Conservation (phyloP, 305 asterid genomes). For the Fraxinus floribunda region DNA sequence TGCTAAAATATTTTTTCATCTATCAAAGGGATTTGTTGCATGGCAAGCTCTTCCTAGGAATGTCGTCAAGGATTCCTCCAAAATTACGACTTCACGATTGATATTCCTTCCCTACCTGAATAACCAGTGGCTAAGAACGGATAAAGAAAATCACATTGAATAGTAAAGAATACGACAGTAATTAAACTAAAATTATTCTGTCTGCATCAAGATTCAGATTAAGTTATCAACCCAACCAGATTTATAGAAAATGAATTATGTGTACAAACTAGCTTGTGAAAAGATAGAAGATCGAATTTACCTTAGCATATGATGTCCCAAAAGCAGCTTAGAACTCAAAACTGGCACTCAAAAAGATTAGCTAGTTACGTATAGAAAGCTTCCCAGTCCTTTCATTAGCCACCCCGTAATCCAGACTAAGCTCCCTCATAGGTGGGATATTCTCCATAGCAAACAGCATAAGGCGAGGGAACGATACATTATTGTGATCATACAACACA, state of each 20-base stretch:
- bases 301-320: conserved; percentile 35
- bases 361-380: conserved; percentile 46
- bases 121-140: not conserved
- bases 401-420: conserved; percentile 53
- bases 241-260: too few species aligned
- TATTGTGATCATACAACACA: conserved; percentile 55
- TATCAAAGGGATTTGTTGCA: not conserved
- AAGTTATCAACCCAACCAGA: not conserved
- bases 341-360: conserved; percentile 9
- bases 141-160: not conserved
- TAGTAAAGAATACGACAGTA: not conserved
- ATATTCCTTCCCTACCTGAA: not conserved
- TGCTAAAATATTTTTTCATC: not conserved
- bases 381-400: conserved; percentile 42
- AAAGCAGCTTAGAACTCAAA: conserved; percentile 13
- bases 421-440: conserved; percentile 53
- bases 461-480: conserved; percentile 63
- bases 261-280: not conserved
- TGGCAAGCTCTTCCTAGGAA: not conserved
- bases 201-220: not conserved
- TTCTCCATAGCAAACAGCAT: conserved; percentile 88
- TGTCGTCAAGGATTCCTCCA: not conserved
- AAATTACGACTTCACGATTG: not conserved
- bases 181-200: too few species aligned
- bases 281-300: conserved; percentile 18